Evolutionary conservation across 1,139 yeast species (phyloP).

Genomic region (Spathaspora sp.): DNA sequence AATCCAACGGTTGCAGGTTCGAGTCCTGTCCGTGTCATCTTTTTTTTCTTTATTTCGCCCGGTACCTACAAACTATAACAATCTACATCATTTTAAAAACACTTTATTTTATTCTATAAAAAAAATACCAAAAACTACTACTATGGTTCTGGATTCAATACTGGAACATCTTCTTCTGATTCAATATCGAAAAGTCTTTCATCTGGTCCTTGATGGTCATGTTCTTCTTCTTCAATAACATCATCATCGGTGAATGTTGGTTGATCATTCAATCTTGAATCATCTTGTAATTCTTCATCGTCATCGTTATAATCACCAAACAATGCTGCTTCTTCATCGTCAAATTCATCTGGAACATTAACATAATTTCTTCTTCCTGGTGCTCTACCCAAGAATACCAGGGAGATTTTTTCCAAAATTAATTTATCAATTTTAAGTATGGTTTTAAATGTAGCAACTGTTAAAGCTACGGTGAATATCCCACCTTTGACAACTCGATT

Average conservation of each 20-base stretch:
- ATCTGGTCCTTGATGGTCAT: conserved; percentile 16
- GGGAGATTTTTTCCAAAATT: conserved; percentile 35
- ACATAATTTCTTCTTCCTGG: conserved; percentile 46
- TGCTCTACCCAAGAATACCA: conserved; percentile 38
- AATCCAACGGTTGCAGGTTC: conserved; percentile 34
- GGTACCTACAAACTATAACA: too few species aligned
- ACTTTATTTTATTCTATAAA: neutral
- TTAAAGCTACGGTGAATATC: conserved; percentile 49
- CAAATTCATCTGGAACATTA: conserved; percentile 43
- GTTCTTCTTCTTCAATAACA: conserved; percentile 11
- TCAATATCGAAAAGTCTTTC: conserved; percentile 40
- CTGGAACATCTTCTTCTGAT: conserved; percentile 29
- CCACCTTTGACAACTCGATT: conserved; percentile 63
- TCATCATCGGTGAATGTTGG: conserved; percentile 16
- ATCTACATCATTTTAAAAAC: neutral
- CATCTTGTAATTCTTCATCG: conserved; percentile 48
- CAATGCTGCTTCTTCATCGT: conserved; percentile 51
- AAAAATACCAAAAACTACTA: neutral
- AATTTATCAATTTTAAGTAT: conserved; percentile 34
- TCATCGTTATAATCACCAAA: conserved; percentile 49
- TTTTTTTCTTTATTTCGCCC: conserved; percentile 8
- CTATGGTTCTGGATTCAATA: neutral
- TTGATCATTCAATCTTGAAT: conserved; percentile 19
- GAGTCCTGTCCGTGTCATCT: conserved; percentile 31
- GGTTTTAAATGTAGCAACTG: conserved; percentile 41